Evolutionary conservation across 768 basidiomycete genomes (phyloP).

Genomic region (Boletus rex-veris): DNA sequence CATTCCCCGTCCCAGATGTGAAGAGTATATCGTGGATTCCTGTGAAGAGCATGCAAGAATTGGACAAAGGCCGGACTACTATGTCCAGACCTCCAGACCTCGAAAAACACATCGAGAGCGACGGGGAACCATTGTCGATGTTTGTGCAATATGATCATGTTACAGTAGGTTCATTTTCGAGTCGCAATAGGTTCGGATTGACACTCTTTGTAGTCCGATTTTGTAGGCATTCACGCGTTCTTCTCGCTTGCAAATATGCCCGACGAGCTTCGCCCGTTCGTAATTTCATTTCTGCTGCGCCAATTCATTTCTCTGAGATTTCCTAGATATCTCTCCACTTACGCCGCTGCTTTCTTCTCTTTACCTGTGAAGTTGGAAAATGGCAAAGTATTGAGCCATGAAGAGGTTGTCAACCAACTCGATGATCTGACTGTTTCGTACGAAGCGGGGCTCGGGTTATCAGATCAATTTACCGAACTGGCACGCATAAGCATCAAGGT

Average conservation of each 20-base stretch:
- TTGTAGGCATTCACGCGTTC: constrained; percentile 75
- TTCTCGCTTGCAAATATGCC: constrained; percentile 77
- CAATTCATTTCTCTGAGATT: constrained; percentile 4
- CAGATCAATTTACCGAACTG: constrained; percentile 66
- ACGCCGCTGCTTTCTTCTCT: constrained; percentile 83
- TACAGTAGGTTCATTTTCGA: constrained; percentile 46
- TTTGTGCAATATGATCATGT: constrained; percentile 95
- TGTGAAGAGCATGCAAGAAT: constrained; percentile 62
- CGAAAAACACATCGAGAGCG: constrained; percentile 58
- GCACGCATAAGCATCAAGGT: constrained; percentile 81
- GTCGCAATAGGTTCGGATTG: background rate
- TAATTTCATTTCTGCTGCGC: constrained; percentile 26
- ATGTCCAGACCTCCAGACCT: constrained; percentile 39
- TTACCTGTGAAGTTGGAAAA: constrained; percentile 70
- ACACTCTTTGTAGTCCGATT: constrained; percentile 68
- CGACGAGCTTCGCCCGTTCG: constrained; percentile 64
- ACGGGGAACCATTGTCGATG: constrained; percentile 71
- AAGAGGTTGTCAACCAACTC: constrained; percentile 87
- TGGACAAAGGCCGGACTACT: constrained; percentile 44
- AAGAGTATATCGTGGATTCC: constrained; percentile 92
- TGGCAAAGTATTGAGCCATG: constrained; percentile 73
- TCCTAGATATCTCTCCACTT: constrained; percentile 68
- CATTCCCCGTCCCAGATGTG: constrained; percentile 90
- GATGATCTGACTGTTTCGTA: constrained; percentile 92
- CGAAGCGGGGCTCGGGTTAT: constrained; percentile 63